Percentiles rank a stretch among this genome's conserved stretches.
These are phyloP conservation scores for Calonectria crousiana DNA, from an alignment of 2,329 filamentous ascomycete species.

Conservation along the genomic window DNA sequence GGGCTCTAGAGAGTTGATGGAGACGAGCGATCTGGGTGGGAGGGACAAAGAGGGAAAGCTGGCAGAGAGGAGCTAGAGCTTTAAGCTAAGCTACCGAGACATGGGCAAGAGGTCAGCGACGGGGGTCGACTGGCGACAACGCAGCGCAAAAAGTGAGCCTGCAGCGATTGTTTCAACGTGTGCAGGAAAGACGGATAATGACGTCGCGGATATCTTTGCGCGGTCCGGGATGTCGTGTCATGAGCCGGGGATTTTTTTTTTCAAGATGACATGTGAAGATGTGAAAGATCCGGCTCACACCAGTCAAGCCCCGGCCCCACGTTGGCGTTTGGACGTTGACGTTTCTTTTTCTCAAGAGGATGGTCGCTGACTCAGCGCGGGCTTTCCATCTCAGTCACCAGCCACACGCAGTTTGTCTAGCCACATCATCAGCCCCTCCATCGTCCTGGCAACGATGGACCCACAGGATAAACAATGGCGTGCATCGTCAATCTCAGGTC, in stretches of 20 bases:
- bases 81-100: constrained; percentile 39
- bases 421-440: background rate
- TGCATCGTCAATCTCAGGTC: constrained; percentile 41
- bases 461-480: constrained; percentile 40
- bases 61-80: constrained; percentile 20
- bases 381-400: background rate
- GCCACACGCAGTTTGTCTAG: constrained; percentile 11
- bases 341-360: constrained; percentile 17
- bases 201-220: background rate
- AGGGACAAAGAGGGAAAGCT: constrained; percentile 23
- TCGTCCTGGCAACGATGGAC: constrained; percentile 37
- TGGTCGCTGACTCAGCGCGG: constrained; percentile 19
- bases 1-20: background rate
- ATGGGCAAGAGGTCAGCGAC: constrained; percentile 28
- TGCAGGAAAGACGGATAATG: background rate
- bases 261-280: constrained; percentile 26
- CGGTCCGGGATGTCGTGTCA: constrained; percentile 10
- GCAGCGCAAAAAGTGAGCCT: background rate
- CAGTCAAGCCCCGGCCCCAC: constrained; percentile 20
- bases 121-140: constrained; percentile 14
- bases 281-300: constrained; percentile 4
- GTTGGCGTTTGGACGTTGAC: constrained; percentile 24
- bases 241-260: background rate
- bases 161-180: constrained; percentile 13
- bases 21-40: constrained; percentile 8